These are phyloP conservation scores for Hydnum rufescens DNA, from an alignment of 768 basidiomycete genomes.

Conservation along the genomic window DNA sequence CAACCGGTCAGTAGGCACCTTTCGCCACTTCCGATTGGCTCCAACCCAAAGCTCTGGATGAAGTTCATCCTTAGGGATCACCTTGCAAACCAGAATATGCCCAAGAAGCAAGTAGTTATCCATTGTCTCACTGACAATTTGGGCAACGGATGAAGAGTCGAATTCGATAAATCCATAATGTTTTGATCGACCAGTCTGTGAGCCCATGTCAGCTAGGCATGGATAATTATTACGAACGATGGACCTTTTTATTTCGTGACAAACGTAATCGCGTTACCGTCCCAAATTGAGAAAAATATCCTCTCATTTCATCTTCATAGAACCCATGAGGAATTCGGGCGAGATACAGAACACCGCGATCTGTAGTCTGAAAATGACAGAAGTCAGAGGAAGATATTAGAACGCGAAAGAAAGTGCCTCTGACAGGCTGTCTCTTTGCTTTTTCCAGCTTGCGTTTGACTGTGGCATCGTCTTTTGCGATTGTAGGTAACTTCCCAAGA, in stretches of 20 bases:
- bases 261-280: constrained; percentile 70
- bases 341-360: constrained; percentile 73
- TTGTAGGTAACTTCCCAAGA: constrained; percentile 54
- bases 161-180: constrained; percentile 97
- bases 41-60: constrained; percentile 93
- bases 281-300: constrained; percentile 92
- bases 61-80: constrained; percentile 74
- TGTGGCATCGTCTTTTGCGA: constrained; percentile 70
- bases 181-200: constrained; percentile 82
- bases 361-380: constrained; percentile 26
- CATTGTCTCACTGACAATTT: constrained; percentile 97
- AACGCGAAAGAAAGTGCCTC: constrained; percentile 14
- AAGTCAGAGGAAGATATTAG: not conserved
- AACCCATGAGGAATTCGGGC: constrained; percentile 93
- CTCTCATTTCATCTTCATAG: constrained; percentile 83
- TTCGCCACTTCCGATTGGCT: constrained; percentile 81
- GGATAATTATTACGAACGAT: not conserved
- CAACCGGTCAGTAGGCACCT: constrained; percentile 44
- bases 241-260: constrained; percentile 83
- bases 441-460: constrained; percentile 40
- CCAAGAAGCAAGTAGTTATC: constrained; percentile 94
- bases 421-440: constrained; percentile 43
- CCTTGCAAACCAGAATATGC: constrained; percentile 78
- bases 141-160: constrained; percentile 65
- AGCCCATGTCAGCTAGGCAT: not conserved